Percentiles rank a stretch among this genome's conserved stretches.
Conservation (phyloP, 2,329 filamentous ascomycete species). For the Fusarium dimerum region DNA sequence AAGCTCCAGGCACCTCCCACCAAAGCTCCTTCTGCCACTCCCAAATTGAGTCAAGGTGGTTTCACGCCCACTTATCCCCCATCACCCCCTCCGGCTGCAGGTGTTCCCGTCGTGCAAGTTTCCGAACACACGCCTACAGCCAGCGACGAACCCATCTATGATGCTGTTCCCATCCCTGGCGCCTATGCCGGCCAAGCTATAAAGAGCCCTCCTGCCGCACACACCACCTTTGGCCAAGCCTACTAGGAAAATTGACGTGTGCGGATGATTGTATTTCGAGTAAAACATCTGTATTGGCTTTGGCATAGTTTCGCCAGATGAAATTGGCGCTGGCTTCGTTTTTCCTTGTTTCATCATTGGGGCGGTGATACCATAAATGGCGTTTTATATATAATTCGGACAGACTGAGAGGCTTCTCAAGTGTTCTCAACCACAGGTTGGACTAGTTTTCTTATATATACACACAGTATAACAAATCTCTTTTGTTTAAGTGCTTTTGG, state of each 20-base stretch:
- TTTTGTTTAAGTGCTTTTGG: not conserved
- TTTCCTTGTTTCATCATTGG: constrained; percentile 4
- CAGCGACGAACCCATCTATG: constrained; percentile 82
- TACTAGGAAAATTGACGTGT: constrained; percentile 20
- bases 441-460: constrained; percentile 10
- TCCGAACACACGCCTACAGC: constrained; percentile 69
- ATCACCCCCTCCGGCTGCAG: constrained; percentile 31
- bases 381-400: constrained; percentile 9
- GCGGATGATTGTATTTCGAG: constrained; percentile 3
- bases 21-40: constrained; percentile 76
- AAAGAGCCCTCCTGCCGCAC: constrained; percentile 50
- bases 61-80: constrained; percentile 56
- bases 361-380: constrained; percentile 24
- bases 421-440: constrained; percentile 8
- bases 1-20: constrained; percentile 82
- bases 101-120: constrained; percentile 43
- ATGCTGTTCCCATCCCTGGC: constrained; percentile 82
- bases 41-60: constrained; percentile 62
- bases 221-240: constrained; percentile 44
- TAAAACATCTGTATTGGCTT: constrained; percentile 15
- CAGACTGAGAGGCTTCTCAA: constrained; percentile 12
- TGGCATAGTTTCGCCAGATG: constrained; percentile 7
- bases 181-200: constrained; percentile 67
- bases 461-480: not conserved
- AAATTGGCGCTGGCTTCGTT: constrained; percentile 6